Evolutionary conservation across 73 alveolate genomes (phyloP).

Genomic region (Stentor coeruleus): DNA sequence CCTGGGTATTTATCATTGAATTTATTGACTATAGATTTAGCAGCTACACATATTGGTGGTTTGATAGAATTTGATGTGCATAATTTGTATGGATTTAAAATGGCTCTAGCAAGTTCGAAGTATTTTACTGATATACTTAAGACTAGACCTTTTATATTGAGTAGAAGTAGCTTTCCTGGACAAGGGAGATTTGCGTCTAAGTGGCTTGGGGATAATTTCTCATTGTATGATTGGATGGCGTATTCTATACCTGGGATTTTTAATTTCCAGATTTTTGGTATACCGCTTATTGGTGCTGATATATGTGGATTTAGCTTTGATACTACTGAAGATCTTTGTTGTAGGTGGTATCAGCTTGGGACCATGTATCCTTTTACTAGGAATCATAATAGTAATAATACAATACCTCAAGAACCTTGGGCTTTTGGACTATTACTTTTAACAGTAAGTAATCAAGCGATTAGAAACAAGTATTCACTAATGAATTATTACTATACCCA

Average conservation of each 20-base stretch:
- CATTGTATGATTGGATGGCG: conserved; percentile 66
- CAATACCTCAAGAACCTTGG: conserved; percentile 46
- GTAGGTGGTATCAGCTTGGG: conserved; percentile 94
- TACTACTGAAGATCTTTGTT: conserved; percentile 90
- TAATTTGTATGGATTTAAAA: conserved; percentile 69
- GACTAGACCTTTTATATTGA: conserved; percentile 80
- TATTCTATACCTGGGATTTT: conserved; percentile 64
- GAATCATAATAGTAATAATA: conserved; percentile 80
- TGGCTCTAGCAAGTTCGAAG: conserved; percentile 69
- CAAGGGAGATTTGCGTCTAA: conserved; percentile 93
- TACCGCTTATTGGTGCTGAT: conserved; percentile 94
- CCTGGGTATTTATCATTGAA: conserved; percentile 78
- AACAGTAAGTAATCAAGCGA: background rate
- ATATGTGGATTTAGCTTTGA: conserved; percentile 95
- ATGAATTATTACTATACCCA: conserved; percentile 67
- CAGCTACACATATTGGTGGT: conserved; percentile 61
- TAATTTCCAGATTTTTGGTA: conserved; percentile 83
- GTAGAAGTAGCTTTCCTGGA: conserved; percentile 93
- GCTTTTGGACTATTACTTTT: conserved; percentile 2
- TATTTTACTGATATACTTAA: conserved; percentile 45
- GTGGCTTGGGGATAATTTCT: conserved; percentile 96
- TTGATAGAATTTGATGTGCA: conserved; percentile 75
- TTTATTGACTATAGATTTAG: conserved; percentile 14
- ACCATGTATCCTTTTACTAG: conserved; percentile 96
- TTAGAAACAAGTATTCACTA: conserved; percentile 56